Conservation (phyloP, 2,329 filamentous ascomycete genomes). For the Diaporthe velutina region DNA sequence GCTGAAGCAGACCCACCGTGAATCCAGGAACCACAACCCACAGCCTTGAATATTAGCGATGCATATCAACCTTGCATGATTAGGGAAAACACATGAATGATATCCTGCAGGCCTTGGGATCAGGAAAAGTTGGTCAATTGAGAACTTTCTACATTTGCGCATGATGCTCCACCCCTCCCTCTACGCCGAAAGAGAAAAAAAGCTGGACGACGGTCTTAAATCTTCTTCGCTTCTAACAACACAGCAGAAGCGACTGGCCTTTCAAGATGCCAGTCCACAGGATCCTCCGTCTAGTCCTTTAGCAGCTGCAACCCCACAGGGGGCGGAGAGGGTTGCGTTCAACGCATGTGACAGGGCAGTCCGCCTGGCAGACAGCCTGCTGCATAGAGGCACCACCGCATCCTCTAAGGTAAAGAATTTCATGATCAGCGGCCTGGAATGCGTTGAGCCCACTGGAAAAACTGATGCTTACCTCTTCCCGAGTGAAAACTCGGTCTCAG, state of each 20-base stretch:
- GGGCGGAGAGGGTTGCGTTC: neutral
- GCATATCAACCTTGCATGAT: neutral
- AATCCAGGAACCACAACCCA: neutral
- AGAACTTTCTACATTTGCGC: too few species aligned
- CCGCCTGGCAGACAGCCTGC: neutral
- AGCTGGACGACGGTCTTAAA: neutral
- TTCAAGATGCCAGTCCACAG: neutral
- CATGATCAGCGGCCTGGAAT: neutral
- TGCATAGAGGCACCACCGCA: conserved; percentile 10
- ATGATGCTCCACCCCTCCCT: too few species aligned
- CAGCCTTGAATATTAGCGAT: neutral
- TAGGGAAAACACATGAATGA: neutral
- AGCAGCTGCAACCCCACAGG: neutral
- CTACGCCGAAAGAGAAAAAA: too few species aligned
- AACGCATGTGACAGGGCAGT: conserved; percentile 10
- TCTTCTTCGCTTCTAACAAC: neutral
- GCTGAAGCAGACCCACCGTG: neutral
- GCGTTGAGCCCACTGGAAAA: neutral
- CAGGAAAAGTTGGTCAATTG: neutral
- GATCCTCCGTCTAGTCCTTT: neutral
- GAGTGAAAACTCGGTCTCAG: neutral
- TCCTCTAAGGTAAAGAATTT: neutral
- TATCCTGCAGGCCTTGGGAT: neutral
- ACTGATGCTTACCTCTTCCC: neutral
- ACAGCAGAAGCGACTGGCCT: neutral